phyloP scores from a whole-genome alignment of 2,329 filamentous ascomycete genomes.

The Sporothrix globosa region DNA sequence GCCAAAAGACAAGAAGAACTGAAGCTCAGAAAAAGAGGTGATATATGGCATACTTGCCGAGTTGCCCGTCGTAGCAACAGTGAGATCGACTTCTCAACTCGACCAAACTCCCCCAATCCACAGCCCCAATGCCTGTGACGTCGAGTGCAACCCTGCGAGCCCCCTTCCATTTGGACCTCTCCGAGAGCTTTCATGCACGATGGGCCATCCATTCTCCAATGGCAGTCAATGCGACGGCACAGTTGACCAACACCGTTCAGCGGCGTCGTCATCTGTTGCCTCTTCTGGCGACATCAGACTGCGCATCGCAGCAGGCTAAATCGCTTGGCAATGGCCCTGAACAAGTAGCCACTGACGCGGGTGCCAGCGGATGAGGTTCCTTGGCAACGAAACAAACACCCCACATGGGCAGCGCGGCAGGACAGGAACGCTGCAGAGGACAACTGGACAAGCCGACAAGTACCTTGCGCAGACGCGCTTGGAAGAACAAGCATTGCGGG shows the following conservation, averaged over 20 bases:
- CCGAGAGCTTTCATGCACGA: background rate
- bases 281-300: conserved; percentile 3
- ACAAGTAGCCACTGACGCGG: background rate
- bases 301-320: background rate
- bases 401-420: background rate
- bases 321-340: conserved; percentile 20
- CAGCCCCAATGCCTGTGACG: conserved; percentile 3
- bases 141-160: conserved; percentile 21
- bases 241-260: background rate
- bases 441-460: background rate
- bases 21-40: too few relatives aligned
- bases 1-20: too few relatives aligned
- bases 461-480: background rate
- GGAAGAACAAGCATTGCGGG: conserved; percentile 26
- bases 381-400: conserved; percentile 9
- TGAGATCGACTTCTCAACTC: background rate
- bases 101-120: conserved; percentile 6
- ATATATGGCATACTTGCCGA: too few relatives aligned
- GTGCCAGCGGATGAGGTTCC: conserved; percentile 1
- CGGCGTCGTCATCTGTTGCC: conserved; percentile 24
- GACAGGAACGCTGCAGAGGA: background rate
- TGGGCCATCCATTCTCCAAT: background rate
- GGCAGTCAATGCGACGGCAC: background rate
- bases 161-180: background rate
- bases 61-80: too few relatives aligned